Percentiles rank a stretch among this genome's conserved stretches.
Evolutionary conservation across 495 filamentous ascomycete species (phyloP).

Genomic region (Clohesyomyces aquaticus): DNA sequence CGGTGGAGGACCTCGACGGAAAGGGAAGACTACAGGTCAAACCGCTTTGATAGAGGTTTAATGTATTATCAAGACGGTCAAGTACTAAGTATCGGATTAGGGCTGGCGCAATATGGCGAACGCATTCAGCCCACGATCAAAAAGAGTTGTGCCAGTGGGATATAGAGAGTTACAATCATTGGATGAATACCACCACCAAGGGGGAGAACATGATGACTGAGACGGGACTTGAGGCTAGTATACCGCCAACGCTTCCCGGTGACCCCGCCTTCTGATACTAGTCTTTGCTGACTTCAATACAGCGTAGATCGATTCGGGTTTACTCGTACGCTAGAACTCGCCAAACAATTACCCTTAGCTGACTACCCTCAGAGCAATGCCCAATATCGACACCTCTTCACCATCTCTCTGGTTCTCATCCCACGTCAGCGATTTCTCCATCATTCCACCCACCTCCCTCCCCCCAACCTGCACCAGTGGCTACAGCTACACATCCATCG

Average conservation of each 20-base stretch:
- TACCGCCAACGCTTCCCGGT: neutral
- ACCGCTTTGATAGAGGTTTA: neutral
- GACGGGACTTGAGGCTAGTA: conserved; percentile 14
- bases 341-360: neutral
- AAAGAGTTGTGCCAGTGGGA: conserved; percentile 21
- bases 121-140: conserved; percentile 11
- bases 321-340: neutral
- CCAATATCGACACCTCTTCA: neutral
- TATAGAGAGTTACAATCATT: conserved; percentile 4
- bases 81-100: no score
- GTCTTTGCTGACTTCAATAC: no score
- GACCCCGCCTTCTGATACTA: no score
- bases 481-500: conserved; percentile 9
- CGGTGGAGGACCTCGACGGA: no score
- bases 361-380: neutral
- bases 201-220: neutral
- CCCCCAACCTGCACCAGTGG: conserved; percentile 1
- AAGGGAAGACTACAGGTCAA: neutral
- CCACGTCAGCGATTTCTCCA: conserved; percentile 14
- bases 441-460: neutral
- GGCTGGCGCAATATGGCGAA: conserved; percentile 28
- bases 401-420: conserved; percentile 22
- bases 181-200: conserved; percentile 5
- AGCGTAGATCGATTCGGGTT: no score
- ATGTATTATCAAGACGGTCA: no score